These are phyloP conservation scores for Grosmannia serpens DNA, from an alignment of 2,329 filamentous ascomycete species.

Conservation along the genomic window DNA sequence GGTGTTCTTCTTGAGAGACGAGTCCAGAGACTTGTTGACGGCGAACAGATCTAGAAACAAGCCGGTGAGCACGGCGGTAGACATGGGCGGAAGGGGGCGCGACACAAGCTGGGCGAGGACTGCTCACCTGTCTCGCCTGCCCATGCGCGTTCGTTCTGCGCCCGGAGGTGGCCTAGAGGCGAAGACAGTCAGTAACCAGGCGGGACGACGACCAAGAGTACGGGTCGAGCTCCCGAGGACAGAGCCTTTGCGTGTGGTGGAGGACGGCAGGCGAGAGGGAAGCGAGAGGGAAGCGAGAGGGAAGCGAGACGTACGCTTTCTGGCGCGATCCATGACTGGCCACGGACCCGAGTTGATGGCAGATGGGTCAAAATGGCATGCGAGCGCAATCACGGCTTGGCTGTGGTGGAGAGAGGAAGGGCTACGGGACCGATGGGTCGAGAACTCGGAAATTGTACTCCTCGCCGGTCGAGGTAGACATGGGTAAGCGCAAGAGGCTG, in stretches of 20 bases:
- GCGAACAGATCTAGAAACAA: slow-evolving; percentile 57
- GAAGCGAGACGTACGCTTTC: slow-evolving; percentile 40
- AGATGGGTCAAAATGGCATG: not conserved
- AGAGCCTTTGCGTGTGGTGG: not conserved
- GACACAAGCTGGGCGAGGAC: not conserved
- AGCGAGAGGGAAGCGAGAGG: not conserved
- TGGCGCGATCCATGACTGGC: slow-evolving; percentile 51
- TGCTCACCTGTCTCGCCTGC: slow-evolving; percentile 67
- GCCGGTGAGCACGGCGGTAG: slow-evolving; percentile 5
- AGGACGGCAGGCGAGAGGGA: not conserved
- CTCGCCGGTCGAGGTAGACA: slow-evolving; percentile 31
- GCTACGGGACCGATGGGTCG: slow-evolving; percentile 32
- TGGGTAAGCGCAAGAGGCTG: slow-evolving; percentile 20
- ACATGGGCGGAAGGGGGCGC: not conserved
- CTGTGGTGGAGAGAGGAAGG: slow-evolving; percentile 4
- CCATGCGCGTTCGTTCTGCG: slow-evolving; percentile 81
- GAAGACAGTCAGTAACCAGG: not conserved
- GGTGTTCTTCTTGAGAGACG: slow-evolving; percentile 94
- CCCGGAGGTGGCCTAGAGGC: slow-evolving; percentile 72
- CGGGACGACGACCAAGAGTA: no score
- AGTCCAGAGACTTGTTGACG: slow-evolving; percentile 73
- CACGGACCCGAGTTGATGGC: slow-evolving; percentile 13
- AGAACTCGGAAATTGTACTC: slow-evolving; percentile 28
- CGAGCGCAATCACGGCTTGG: slow-evolving; percentile 9
- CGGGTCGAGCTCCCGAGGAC: no score